phyloP scores from a whole-genome alignment of 2,329 filamentous ascomycete species.

The Microdochium trichocladiopsis region DNA sequence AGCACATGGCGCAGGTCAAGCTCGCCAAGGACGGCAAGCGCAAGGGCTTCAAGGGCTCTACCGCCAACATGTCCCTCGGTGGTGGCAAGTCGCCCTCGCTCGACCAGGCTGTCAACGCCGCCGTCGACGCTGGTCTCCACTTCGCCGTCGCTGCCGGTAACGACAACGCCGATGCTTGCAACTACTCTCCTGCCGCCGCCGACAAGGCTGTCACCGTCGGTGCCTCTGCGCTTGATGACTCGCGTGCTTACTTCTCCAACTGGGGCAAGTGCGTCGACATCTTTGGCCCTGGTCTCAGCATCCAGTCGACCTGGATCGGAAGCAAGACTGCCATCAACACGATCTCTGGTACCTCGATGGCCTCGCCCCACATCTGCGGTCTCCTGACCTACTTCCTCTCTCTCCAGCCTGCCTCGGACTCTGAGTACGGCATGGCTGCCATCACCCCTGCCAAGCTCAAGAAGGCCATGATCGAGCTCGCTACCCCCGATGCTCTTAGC shows the following conservation, averaged over 20 bases:
- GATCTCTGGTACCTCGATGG: conserved; percentile 99
- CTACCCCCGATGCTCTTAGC: conserved; percentile 68
- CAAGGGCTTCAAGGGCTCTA: conserved; percentile 97
- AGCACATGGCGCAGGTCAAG: conserved; percentile 70
- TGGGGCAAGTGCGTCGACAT: conserved; percentile 99
- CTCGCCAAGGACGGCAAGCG: conserved; percentile 79
- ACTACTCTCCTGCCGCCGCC: conserved; percentile 95
- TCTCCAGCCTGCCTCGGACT: conserved; percentile 84
- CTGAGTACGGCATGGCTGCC: conserved; percentile 80
- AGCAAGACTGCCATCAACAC: conserved; percentile 95
- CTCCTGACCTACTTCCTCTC: conserved; percentile 97
- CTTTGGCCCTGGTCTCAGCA: conserved; percentile 95
- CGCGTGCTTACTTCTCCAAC: conserved; percentile 99
- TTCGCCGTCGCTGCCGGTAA: conserved; percentile 98
- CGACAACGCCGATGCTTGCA: conserved; percentile 98
- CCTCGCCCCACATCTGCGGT: conserved; percentile 92
- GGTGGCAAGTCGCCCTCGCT: conserved; percentile 93
- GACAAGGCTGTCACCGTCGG: conserved; percentile 91
- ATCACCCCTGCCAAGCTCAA: conserved; percentile 95
- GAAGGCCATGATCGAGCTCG: conserved; percentile 75
- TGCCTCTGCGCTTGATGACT: conserved; percentile 86
- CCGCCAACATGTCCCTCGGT: conserved; percentile 98
- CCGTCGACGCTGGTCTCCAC: conserved; percentile 86
- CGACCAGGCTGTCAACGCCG: conserved; percentile 88
- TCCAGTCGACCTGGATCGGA: conserved; percentile 97